Conservation (phyloP, 106 monocot genomes). For the Dendrobium catenatum region DNA sequence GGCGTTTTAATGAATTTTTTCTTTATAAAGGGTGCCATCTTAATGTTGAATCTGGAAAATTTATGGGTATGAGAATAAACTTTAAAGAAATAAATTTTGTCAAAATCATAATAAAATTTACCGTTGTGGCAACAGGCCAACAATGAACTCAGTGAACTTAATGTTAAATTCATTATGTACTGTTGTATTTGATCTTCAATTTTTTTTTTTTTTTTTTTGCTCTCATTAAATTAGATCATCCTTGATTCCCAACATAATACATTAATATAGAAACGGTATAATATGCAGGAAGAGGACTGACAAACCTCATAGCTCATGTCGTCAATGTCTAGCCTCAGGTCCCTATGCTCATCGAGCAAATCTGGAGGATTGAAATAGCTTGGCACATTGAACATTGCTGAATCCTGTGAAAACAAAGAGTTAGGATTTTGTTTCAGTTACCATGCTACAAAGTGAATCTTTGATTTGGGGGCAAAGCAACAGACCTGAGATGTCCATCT, state of each 20-base stretch:
- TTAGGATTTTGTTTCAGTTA: background rate
- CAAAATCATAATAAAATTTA: too few relatives aligned
- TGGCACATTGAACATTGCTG: slow-evolving; percentile 12
- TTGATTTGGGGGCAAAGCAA: background rate
- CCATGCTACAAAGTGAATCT: background rate
- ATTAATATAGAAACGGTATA: background rate
- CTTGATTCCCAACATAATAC: background rate
- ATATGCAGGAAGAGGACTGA: background rate
- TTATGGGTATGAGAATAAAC: too few relatives aligned
- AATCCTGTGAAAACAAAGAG: slow-evolving; percentile 16
- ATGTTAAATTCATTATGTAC: too few relatives aligned
- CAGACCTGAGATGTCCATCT: background rate
- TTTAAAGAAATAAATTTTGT: too few relatives aligned
- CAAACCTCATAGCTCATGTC: slow-evolving; percentile 68
- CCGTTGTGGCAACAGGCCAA: too few relatives aligned
- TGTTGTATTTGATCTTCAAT: too few relatives aligned
- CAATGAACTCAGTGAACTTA: too few relatives aligned
- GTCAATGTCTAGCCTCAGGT: slow-evolving; percentile 62
- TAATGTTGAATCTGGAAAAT: too few relatives aligned
- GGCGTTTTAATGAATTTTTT: too few relatives aligned
- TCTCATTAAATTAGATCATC: too few relatives aligned
- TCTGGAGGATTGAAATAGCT: slow-evolving; percentile 18
- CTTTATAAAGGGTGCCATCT: too few relatives aligned
- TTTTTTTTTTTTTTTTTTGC: too few relatives aligned
- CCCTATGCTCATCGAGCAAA: slow-evolving; percentile 39